Percentiles rank a stretch among this genome's conserved stretches.
Conservation (phyloP, 805 yeast genomes). For the Nakazawaea holstii region DNA sequence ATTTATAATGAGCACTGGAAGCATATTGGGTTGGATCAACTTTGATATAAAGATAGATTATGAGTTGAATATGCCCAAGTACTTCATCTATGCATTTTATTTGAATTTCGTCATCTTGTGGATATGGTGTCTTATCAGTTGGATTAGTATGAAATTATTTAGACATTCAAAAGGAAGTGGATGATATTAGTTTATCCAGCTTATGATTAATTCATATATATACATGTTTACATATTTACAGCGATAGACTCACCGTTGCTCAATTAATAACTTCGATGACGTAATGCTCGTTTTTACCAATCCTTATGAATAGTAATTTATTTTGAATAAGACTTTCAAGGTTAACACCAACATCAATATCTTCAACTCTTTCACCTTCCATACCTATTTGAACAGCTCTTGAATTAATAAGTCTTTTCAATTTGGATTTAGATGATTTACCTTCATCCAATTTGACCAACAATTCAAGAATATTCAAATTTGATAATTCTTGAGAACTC, state of each 20-base stretch:
- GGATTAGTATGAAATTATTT: conserved; percentile 79
- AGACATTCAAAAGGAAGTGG: conserved; percentile 70
- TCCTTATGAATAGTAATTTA: conserved; percentile 56
- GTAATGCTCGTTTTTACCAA: conserved; percentile 69
- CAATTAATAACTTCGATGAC: conserved; percentile 38
- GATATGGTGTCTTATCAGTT: conserved; percentile 70
- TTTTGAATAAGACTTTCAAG: conserved; percentile 50
- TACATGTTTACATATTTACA: not conserved
- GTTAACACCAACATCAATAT: conserved; percentile 43
- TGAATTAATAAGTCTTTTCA: conserved; percentile 46
- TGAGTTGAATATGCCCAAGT: conserved; percentile 15
- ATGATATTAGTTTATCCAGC: no score
- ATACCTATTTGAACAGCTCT: conserved; percentile 76
- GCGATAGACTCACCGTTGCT: not conserved
- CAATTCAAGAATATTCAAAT: conserved; percentile 43
- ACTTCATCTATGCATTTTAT: conserved; percentile 25
- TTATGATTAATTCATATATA: not conserved
- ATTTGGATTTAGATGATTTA: conserved; percentile 33
- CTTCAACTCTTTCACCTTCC: conserved; percentile 43
- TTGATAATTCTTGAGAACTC: conserved; percentile 22
- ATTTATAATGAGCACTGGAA: conserved; percentile 23
- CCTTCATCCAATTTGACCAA: conserved; percentile 43
- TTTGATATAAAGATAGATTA: conserved; percentile 16
- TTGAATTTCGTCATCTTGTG: conserved; percentile 33
- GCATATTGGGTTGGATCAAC: conserved; percentile 24